Percentiles rank a stretch among this genome's conserved stretches.
Evolutionary conservation across 78 protist genomes (phyloP).

Genomic region (Polysphondylium violaceum): DNA sequence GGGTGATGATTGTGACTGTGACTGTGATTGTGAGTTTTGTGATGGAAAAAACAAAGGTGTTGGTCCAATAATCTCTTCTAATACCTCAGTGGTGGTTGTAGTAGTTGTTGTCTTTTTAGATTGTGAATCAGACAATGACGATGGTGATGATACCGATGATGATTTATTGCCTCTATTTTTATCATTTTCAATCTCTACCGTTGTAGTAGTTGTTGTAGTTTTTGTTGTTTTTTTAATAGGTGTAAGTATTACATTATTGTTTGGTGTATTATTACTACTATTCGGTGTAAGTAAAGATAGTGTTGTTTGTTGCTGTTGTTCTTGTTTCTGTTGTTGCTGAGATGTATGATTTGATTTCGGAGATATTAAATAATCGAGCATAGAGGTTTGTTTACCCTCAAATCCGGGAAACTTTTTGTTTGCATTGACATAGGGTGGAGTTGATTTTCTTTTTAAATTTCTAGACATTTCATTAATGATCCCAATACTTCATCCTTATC

Average conservation of each 20-base stretch:
- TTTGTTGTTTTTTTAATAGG: conserved; percentile 27
- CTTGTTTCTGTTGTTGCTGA: not conserved
- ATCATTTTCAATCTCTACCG: not conserved
- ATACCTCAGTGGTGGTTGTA: not conserved
- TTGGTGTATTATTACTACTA: not conserved
- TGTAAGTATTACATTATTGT: not conserved
- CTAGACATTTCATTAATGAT: too few species aligned
- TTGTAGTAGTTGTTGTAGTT: not conserved
- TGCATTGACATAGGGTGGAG: not conserved
- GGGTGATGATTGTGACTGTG: not conserved
- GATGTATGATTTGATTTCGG: too few species aligned
- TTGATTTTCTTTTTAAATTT: conserved; percentile 13
- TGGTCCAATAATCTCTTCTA: too few species aligned
- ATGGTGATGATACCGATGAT: not conserved
- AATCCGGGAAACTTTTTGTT: conserved; percentile 24
- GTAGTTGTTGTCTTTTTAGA: not conserved
- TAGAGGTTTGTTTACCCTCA: conserved; percentile 37
- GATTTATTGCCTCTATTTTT: not conserved
- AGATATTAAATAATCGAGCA: conserved; percentile 28
- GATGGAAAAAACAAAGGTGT: not conserved
- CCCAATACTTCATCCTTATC: too few species aligned
- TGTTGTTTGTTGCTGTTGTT: not conserved
- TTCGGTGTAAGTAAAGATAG: not conserved
- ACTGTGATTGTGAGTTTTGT: not conserved
- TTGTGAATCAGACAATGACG: not conserved